phyloP scores from a whole-genome alignment of 306 rosid species.

The Fragaria iinumae region DNA sequence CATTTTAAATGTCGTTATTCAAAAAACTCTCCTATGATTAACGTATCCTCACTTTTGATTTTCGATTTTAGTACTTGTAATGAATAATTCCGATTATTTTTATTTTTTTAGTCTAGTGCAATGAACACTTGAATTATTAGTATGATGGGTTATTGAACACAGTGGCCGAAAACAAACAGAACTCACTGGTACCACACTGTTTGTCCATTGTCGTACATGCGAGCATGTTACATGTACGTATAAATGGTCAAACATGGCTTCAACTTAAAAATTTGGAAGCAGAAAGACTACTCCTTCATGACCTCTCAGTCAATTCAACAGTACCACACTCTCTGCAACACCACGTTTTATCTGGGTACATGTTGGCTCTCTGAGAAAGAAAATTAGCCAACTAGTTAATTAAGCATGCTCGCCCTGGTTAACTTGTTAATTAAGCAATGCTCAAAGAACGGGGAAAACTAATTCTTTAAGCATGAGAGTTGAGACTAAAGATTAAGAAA shows the following conservation, averaged over 20 bases:
- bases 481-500: background rate
- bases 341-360: background rate
- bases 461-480: background rate
- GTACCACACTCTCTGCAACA: background rate
- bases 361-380: background rate
- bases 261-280: background rate
- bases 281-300: background rate
- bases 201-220: background rate
- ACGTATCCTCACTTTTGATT: no score
- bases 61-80: no score
- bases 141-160: background rate
- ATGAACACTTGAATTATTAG: background rate
- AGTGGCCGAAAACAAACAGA: background rate
- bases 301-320: background rate
- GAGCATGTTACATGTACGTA: conserved; percentile 1
- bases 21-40: no score
- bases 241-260: background rate
- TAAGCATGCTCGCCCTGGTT: background rate
- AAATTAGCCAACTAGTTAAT: background rate
- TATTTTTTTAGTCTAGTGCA: background rate
- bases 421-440: background rate
- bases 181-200: background rate
- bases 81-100: no score
- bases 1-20: no score
- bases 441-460: background rate